Evolutionary conservation across 805 yeast genomes (phyloP).

Genomic region (Candida dajiaensis): DNA sequence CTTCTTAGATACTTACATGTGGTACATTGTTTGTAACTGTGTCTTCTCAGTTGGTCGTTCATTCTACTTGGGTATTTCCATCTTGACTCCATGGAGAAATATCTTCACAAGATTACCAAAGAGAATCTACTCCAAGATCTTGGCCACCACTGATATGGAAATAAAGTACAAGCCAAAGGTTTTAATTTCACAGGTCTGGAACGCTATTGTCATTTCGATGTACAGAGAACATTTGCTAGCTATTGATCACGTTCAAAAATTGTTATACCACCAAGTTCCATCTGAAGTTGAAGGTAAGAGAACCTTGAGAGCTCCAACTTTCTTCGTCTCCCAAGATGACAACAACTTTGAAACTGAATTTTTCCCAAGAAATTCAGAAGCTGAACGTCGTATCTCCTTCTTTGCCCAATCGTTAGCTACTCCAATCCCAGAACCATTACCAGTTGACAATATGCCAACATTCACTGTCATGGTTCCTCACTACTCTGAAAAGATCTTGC

Average conservation of each 20-base stretch:
- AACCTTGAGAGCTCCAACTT: conserved; percentile 97
- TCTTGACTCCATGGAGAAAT: conserved; percentile 99
- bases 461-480: conserved; percentile 96
- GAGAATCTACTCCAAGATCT: conserved; percentile 95
- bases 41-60: conserved; percentile 96
- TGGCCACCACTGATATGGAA: conserved; percentile 99
- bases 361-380: conserved; percentile 95
- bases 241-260: conserved; percentile 96
- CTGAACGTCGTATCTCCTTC: conserved; percentile 99
- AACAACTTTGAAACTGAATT: conserved; percentile 88
- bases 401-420: conserved; percentile 98
- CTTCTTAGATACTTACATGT: conserved; percentile 97
- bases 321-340: conserved; percentile 97
- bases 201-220: conserved; percentile 98
- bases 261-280: conserved; percentile 97
- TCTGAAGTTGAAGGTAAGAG: conserved; percentile 97
- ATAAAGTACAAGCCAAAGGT: conserved; percentile 98
- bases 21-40: conserved; percentile 96
- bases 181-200: conserved; percentile 97
- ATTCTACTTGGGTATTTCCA: conserved; percentile 97
- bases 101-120: conserved; percentile 96
- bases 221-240: conserved; percentile 98
- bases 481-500: conserved; percentile 87
- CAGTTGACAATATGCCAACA: conserved; percentile 99
- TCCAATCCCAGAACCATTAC: conserved; percentile 97